Evolutionary conservation across 1,284 basidiomycete genomes (phyloP).

Genomic region (Pascua guehoae): DNA sequence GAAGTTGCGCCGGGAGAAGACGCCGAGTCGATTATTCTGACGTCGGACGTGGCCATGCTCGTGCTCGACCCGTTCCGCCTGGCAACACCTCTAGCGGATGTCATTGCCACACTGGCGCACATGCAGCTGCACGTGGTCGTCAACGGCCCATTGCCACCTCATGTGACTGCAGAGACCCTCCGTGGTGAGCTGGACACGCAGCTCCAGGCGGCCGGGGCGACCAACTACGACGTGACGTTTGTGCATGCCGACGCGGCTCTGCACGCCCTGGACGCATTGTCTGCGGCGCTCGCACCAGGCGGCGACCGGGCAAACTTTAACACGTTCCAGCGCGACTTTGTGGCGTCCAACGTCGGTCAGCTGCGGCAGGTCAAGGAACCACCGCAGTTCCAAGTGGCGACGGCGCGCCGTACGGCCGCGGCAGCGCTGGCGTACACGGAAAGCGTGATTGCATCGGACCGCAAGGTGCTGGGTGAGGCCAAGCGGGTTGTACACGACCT

Average conservation of each 20-base stretch:
- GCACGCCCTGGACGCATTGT: slow-evolving; percentile 32
- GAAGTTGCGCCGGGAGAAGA: slow-evolving; percentile 22
- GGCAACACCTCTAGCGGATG: background rate
- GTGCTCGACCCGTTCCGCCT: slow-evolving; percentile 44
- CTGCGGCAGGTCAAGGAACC: slow-evolving; percentile 18
- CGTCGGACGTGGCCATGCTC: slow-evolving; percentile 33
- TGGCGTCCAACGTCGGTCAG: slow-evolving; percentile 34
- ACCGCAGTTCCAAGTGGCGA: slow-evolving; percentile 19
- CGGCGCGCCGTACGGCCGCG: slow-evolving; percentile 18
- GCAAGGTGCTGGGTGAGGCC: slow-evolving; percentile 20
- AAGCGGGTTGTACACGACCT: slow-evolving; percentile 19
- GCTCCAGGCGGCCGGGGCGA: slow-evolving; percentile 9
- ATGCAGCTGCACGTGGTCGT: slow-evolving; percentile 27
- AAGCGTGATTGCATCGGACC: slow-evolving; percentile 24
- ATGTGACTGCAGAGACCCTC: slow-evolving; percentile 16
- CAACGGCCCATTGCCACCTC: slow-evolving; percentile 34
- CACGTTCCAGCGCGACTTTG: slow-evolving; percentile 36
- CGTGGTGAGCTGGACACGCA: slow-evolving; percentile 20
- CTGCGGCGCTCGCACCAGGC: slow-evolving; percentile 20
- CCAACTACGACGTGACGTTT: slow-evolving; percentile 22
- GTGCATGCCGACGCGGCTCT: slow-evolving; percentile 34
- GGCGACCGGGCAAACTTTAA: slow-evolving; percentile 17
- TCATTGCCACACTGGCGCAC: background rate
- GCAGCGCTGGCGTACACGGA: slow-evolving; percentile 27
- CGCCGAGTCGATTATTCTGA: slow-evolving; percentile 6